phyloP scores from a whole-genome alignment of 176 grass and related monocot genomes.

The Stipa capillata region DNA sequence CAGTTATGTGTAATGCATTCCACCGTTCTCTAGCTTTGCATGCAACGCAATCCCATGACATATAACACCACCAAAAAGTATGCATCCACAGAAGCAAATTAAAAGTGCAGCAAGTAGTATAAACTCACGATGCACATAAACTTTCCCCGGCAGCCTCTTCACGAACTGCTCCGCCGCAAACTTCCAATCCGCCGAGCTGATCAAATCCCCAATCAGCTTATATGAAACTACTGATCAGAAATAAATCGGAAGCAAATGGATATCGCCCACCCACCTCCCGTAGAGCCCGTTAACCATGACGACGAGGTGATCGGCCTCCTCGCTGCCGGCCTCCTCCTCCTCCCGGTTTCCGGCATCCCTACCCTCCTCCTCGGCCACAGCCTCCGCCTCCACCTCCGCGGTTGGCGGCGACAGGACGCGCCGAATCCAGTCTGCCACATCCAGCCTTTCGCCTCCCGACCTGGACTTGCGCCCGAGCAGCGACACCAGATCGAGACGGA shows the following conservation, averaged over 20 bases:
- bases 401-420: neutral
- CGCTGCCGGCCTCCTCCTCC: slow-evolving; percentile 29
- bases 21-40: too few relatives aligned
- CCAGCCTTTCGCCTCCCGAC: neutral
- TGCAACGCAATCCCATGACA: too few relatives aligned
- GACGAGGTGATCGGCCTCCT: slow-evolving; percentile 55
- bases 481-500: slow-evolving; percentile 23
- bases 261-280: slow-evolving; percentile 32
- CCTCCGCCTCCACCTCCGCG: slow-evolving; percentile 10
- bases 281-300: slow-evolving; percentile 70
- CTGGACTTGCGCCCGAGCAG: slow-evolving; percentile 17
- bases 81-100: too few relatives aligned
- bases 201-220: neutral
- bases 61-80: neutral
- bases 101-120: neutral
- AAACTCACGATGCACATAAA: slow-evolving; percentile 81
- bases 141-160: slow-evolving; percentile 70
- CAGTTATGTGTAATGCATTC: too few relatives aligned
- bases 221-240: neutral
- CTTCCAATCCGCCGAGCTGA: slow-evolving; percentile 67
- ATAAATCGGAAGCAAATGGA: neutral
- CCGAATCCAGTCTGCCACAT: slow-evolving; percentile 20
- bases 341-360: slow-evolving; percentile 19
- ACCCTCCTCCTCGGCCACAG: slow-evolving; percentile 31
- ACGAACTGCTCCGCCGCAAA: slow-evolving; percentile 84